Evolutionary conservation across 2,329 filamentous ascomycete genomes (phyloP), one percentile per base, ranked within the genome.

Genomic region (Daldinia sp.): DNA sequence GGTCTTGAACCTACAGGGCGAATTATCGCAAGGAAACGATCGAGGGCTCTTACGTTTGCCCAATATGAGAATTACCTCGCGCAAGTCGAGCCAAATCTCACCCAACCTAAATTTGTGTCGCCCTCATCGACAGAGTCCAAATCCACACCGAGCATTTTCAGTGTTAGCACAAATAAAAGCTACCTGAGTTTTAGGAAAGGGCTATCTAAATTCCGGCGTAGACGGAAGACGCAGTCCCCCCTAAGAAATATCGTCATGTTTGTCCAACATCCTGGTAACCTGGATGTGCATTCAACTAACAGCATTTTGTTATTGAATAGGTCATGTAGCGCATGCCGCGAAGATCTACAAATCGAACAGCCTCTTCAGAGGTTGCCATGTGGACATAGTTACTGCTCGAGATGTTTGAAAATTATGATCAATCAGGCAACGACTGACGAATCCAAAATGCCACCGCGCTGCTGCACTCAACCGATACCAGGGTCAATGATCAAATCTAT

Each of bases 361-460:
- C 68, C 75, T 3, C 71, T 86, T 25, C 81, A 83, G 61, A 83
- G 77, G 48, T 77, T 88, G 3, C 80, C 83, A 2, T 89, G 87
- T 65, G 81, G 82, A 15, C 86, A 89, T 70, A 82, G 78, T 21
- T 87, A 87, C 69, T 89, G 87, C 75, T 73, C 79, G 34, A 74
- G 76, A 49, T 89, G 87, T 67, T 73, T 89, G 10, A 77, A 77
- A 52, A 77, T 82, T 32, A 78, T 89, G 71, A 79, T 87, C 60
- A 79, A 79, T 17, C 83, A 87, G 71, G 83, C 86, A 19, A 80
- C 79, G 35, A 77, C 77, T 11, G 82, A 87, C 68, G 86, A 89
- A 74, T 79, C 82, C 54, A 85, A 82, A 65, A 87, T 89, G 84
- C 87, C 86, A 6, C 86, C 87, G 0, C 78, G 85, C 57, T 89